Percentiles rank a stretch among this genome's conserved stretches.
Conservation (phyloP, 768 basidiomycete species). For the Clitopilus passeckerianus region DNA sequence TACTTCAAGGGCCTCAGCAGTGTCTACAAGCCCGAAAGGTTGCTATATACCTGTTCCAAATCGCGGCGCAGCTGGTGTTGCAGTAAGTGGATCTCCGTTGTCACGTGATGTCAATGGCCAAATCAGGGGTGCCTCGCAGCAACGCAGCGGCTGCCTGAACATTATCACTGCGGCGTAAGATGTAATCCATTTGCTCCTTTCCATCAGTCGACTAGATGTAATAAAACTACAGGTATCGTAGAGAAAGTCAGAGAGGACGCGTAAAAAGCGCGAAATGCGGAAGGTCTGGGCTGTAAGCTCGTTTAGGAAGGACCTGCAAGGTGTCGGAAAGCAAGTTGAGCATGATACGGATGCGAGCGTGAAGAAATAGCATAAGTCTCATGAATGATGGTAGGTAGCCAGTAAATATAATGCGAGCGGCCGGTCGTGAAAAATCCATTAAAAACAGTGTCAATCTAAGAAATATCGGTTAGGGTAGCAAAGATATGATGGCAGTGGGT, state of each 20-base stretch:
- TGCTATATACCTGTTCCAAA: no score
- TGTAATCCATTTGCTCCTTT: not conserved
- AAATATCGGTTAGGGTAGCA: not conserved
- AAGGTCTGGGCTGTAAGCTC: not conserved
- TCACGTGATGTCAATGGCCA: not conserved
- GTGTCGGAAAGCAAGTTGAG: no score
- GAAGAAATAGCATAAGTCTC: not conserved
- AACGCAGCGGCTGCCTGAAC: not conserved
- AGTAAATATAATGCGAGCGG: not conserved
- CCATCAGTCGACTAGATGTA: not conserved
- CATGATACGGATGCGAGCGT: no score
- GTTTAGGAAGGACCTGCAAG: not conserved
- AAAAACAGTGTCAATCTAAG: not conserved
- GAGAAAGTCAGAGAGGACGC: not conserved
- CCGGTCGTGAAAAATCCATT: not conserved
- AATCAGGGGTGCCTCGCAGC: no score
- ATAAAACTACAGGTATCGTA: not conserved
- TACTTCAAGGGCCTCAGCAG: no score
- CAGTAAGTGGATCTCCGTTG: not conserved
- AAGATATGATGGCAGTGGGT: no score
- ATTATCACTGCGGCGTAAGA: not conserved
- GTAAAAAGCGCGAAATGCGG: not conserved
- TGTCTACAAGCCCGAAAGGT: no score
- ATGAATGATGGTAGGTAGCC: not conserved
- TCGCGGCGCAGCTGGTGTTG: not conserved